Conservation (phyloP, 768 basidiomycete species). For the Amanita jacksonii region DNA sequence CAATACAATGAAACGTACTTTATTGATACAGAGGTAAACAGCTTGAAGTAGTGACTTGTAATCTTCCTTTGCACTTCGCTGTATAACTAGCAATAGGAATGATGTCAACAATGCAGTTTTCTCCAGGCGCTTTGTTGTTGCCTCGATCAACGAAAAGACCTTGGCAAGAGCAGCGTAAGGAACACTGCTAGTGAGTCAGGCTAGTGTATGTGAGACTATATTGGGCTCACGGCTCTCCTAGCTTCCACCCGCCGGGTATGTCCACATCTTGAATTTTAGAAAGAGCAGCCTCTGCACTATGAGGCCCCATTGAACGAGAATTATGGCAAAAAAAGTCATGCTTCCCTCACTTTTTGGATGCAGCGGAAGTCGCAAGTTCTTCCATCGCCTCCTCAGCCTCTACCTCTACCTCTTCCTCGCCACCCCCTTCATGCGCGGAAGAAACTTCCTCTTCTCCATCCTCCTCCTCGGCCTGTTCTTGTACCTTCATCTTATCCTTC, state of each 20-base stretch:
- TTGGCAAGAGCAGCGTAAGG: conserved; percentile 92
- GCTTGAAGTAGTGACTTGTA: conserved; percentile 71
- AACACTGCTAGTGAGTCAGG: conserved; percentile 40
- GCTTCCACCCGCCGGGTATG: conserved; percentile 74
- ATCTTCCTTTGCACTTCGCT: conserved; percentile 70
- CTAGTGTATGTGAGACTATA: background rate
- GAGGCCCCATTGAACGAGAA: background rate
- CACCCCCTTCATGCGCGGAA: conserved; percentile 18
- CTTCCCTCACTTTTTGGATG: conserved; percentile 50
- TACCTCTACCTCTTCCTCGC: conserved; percentile 23
- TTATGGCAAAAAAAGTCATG: background rate
- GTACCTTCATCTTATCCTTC: conserved; percentile 16
- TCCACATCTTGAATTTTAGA: conserved; percentile 60
- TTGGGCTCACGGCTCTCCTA: conserved; percentile 64
- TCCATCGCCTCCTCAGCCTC: conserved; percentile 21
- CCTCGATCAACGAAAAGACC: conserved; percentile 82
- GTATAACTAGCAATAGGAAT: conserved; percentile 85
- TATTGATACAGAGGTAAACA: conserved; percentile 94
- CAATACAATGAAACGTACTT: conserved; percentile 40
- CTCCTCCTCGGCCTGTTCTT: conserved; percentile 22
- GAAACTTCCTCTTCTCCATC: conserved; percentile 14
- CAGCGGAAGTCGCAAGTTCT: conserved; percentile 28
- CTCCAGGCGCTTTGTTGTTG: conserved; percentile 91
- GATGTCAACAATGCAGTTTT: conserved; percentile 84
- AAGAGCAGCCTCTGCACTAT: conserved; percentile 62